Evolutionary conservation across 306 rosid genomes (phyloP).

Genomic region (Psophocarpus tetragonolobus): DNA sequence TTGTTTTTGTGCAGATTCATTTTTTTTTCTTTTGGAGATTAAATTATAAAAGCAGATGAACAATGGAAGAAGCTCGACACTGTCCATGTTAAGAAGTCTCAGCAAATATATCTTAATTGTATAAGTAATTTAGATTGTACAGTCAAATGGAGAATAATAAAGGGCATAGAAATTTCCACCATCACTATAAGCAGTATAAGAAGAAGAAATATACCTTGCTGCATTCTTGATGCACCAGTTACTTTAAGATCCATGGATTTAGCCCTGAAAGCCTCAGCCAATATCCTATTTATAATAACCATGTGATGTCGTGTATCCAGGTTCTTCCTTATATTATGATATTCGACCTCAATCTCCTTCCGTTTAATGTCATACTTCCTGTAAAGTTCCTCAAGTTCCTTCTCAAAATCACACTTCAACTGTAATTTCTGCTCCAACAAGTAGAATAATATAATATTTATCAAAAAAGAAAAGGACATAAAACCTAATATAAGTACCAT

Average conservation of each 20-base stretch:
- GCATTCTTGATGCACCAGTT: slow-evolving; percentile 43
- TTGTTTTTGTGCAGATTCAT: too few species aligned
- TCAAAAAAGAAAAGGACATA: slow-evolving; percentile 7
- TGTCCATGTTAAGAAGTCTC: neutral
- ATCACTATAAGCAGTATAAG: neutral
- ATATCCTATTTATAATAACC: slow-evolving; percentile 50
- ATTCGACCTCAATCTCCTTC: slow-evolving; percentile 51
- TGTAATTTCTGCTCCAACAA: slow-evolving; percentile 62
- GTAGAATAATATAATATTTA: slow-evolving; percentile 20
- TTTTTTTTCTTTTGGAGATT: too few species aligned
- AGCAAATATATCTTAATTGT: neutral
- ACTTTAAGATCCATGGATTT: slow-evolving; percentile 51
- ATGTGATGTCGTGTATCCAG: slow-evolving; percentile 43
- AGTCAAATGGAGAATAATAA: slow-evolving; percentile 3
- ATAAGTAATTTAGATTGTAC: neutral
- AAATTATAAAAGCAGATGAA: neutral
- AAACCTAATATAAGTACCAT: slow-evolving; percentile 1
- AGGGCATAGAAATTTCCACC: slow-evolving; percentile 17
- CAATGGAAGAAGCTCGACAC: neutral
- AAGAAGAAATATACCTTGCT: slow-evolving; percentile 52
- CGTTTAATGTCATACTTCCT: slow-evolving; percentile 55
- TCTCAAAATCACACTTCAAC: slow-evolving; percentile 55
- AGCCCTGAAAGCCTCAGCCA: slow-evolving; percentile 68
- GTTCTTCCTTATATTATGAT: slow-evolving; percentile 41
- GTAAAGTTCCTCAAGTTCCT: slow-evolving; percentile 64